Evolutionary conservation across 2,329 filamentous ascomycete species (phyloP), one percentile per base, ranked within the genome.

Genomic region (Colletotrichum neosansevieriae): DNA sequence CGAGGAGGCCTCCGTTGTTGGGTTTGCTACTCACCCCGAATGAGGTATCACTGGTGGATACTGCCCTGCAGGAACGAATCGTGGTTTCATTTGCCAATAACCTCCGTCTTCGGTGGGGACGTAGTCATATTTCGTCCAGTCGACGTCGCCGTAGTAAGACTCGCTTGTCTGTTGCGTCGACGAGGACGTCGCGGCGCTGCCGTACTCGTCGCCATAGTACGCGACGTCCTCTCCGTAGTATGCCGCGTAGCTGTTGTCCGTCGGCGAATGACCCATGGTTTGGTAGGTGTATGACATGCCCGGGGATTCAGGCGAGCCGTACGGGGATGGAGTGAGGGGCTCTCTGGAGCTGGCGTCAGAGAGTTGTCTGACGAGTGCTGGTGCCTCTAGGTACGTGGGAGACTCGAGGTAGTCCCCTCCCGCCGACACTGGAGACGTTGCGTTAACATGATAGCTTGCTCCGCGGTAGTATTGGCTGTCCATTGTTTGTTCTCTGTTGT

Each of bases 61-160:
- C 47, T 65, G 58, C n/a, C 63, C 68, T 45, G 59, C 53, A 45
- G 68, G 60, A 47, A 67, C 68, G 40, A 65, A 71, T 32, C 68
- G 59, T 6, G 68, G 63, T 57, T 67, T 62, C 57, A 71, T 62
- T 21, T 66, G 53, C 70, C 70, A 71, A 58, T 63, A 71, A 19
- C 70, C 70, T 34, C 70, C 67, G n/a, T 71, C 70, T 13, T 71
- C 70, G 13, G 67, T 62, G 24, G 62, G 49, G 21, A 70, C 58
- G 40, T 70, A 71, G 54, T 63, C 58, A 21, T 70, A 71, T 17
- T 70, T 60, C 6, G 58, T 63, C 70, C 70, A 71, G 58, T 71
- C 59, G 7, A 70, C 59, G 36, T 63, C 40, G 38, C 61, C 66
- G 17, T 59, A 59, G 56, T 56, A 66, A 13, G 61, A 32, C 34